Percentiles rank a stretch among this genome's conserved stretches.
Evolutionary conservation across 2,329 filamentous ascomycete genomes (phyloP).

Genomic region (Metarhizium rileyi): DNA sequence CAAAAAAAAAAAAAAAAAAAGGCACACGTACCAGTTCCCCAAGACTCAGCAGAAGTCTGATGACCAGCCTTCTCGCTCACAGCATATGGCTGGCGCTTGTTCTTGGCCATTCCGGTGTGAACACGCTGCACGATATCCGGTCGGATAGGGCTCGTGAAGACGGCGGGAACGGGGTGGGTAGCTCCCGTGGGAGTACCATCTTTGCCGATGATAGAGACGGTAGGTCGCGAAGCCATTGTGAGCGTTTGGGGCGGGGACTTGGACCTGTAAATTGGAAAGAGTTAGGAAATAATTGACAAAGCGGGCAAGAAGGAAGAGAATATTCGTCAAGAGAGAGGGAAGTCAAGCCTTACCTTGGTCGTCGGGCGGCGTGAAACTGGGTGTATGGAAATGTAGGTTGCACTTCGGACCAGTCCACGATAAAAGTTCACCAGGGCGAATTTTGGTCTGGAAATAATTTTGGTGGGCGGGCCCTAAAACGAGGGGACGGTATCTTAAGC

Average conservation of each 20-base stretch:
- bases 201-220: conserved; percentile 92
- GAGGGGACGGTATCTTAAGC: conserved; percentile 19
- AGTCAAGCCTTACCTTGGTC: conserved; percentile 27
- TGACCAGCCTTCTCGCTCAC: conserved; percentile 99
- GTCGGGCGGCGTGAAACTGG: conserved; percentile 32
- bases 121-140: conserved; percentile 98
- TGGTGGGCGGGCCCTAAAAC: conserved; percentile 33
- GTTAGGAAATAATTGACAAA: background rate
- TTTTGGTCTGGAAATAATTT: conserved; percentile 21
- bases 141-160: conserved; percentile 96
- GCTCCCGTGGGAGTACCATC: conserved; percentile 87
- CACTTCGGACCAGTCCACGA: conserved; percentile 18
- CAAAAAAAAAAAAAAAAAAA: background rate
- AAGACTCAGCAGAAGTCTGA: conserved; percentile 99
- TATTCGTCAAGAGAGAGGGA: background rate
- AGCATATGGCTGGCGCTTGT: conserved; percentile 98
- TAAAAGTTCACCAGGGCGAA: conserved; percentile 26
- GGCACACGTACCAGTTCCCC: conserved; percentile 83
- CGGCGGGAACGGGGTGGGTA: conserved; percentile 86
- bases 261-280: conserved; percentile 8
- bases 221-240: conserved; percentile 92
- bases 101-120: conserved; percentile 99
- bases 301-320: background rate
- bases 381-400: conserved; percentile 23
- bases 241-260: conserved; percentile 22